Evolutionary conservation across 75 land plant genomes (phyloP).

Genomic region (Ceratopteris richardii): DNA sequence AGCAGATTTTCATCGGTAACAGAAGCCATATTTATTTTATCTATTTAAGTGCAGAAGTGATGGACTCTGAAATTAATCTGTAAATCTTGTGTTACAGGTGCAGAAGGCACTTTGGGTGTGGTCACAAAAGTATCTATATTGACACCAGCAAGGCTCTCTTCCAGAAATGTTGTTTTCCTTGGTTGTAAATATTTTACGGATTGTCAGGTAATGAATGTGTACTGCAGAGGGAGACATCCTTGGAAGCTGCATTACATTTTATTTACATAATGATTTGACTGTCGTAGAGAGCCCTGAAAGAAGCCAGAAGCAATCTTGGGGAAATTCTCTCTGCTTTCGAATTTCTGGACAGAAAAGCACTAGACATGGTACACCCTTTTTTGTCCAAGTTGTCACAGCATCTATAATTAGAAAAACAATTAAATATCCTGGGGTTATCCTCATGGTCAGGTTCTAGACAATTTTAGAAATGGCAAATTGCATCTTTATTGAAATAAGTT

Average conservation of each 20-base stretch:
- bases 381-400: neutral
- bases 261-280: neutral
- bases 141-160: conserved; percentile 64
- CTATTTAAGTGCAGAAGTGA: conserved; percentile 3
- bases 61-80: neutral
- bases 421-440: no score
- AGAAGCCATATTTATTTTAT: no score
- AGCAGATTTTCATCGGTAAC: conserved; percentile 90
- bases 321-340: conserved; percentile 96
- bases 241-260: no score
- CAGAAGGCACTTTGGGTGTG: conserved; percentile 89
- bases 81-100: conserved; percentile 34
- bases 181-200: conserved; percentile 63
- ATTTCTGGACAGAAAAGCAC: conserved; percentile 61
- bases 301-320: conserved; percentile 76
- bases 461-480: no score
- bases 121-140: conserved; percentile 88
- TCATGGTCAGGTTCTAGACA: no score
- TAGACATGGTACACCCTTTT: conserved; percentile 69
- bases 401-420: no score
- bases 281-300: conserved; percentile 53
- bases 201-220: conserved; percentile 63
- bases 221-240: no score
- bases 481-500: no score
- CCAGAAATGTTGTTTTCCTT: conserved; percentile 87